These are phyloP conservation scores for Debaryomyces psychrophilus DNA, from an alignment of 1,139 yeast genomes.

Conservation along the genomic window DNA sequence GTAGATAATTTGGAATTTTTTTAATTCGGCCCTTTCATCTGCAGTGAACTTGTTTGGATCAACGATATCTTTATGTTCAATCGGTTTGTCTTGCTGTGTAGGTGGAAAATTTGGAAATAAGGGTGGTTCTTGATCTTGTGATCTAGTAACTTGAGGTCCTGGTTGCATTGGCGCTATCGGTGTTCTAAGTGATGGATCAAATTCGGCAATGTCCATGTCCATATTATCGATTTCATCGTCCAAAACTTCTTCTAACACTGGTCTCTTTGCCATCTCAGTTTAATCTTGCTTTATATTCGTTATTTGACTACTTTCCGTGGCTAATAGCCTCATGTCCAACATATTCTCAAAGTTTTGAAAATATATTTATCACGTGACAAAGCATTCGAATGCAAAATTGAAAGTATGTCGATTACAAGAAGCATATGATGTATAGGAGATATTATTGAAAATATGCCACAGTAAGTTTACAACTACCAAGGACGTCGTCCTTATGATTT, in stretches of 20 bases:
- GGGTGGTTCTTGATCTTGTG: constrained; percentile 55
- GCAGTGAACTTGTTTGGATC: constrained; percentile 44
- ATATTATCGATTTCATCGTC: constrained; percentile 89
- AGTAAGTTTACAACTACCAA: too few species aligned
- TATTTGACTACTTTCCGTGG: neutral
- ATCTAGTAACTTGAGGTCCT: constrained; percentile 59
- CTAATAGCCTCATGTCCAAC: constrained; percentile 4
- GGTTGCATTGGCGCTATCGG: constrained; percentile 71
- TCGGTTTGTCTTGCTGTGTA: neutral
- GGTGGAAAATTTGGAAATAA: constrained; percentile 30
- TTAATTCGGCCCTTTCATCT: constrained; percentile 63
- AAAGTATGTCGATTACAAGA: too few species aligned
- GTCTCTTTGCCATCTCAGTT: constrained; percentile 54
- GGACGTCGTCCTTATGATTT: too few species aligned
- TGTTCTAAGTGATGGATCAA: constrained; percentile 72
- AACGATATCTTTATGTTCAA: constrained; percentile 27
- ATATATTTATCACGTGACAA: neutral
- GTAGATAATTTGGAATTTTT: constrained; percentile 71
- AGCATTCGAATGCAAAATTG: too few species aligned
- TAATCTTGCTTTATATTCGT: neutral
- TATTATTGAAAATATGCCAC: too few species aligned
- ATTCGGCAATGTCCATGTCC: constrained; percentile 92
- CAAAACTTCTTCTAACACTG: constrained; percentile 78
- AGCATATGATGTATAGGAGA: too few species aligned
- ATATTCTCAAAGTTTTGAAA: neutral